Percentiles rank a stretch among this genome's conserved stretches.
phyloP scores from a whole-genome alignment of 129 eudicot genomes.

The Gnaphalium uliginosum region DNA sequence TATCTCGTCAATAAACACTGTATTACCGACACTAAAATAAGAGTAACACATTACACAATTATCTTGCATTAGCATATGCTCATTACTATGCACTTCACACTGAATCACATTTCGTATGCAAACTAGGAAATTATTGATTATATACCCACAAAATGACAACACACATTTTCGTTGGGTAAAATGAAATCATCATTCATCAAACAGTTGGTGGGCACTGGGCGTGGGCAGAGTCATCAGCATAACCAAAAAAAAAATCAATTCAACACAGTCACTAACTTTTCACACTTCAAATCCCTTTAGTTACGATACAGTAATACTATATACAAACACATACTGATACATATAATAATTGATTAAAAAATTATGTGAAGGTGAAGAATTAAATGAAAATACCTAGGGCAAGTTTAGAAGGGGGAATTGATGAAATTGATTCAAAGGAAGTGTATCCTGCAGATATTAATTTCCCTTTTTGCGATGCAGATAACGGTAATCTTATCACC shows the following conservation, averaged over 20 bases:
- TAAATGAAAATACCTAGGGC: conserved; percentile 43
- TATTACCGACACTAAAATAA: too few species aligned
- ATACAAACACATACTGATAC: neutral
- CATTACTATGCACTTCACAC: neutral
- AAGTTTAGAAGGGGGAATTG: conserved; percentile 49
- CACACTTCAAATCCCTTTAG: conserved; percentile 1
- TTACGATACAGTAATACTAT: neutral
- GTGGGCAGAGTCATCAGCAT: neutral
- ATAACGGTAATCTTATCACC: conserved; percentile 50
- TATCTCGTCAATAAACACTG: neutral
- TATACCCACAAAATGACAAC: neutral
- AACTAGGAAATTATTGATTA: too few species aligned
- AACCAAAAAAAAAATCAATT: neutral
- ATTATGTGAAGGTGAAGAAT: neutral
- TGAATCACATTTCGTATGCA: neutral
- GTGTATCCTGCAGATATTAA: conserved; percentile 82
- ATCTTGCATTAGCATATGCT: neutral
- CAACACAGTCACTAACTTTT: neutral
- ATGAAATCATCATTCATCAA: conserved; percentile 21
- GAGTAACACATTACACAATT: neutral
- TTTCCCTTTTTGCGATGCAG: conserved; percentile 71
- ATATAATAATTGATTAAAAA: neutral
- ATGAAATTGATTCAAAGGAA: conserved; percentile 60
- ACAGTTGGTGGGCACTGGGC: conserved; percentile 38
- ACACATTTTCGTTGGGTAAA: neutral